Evolutionary conservation across 305 asterid species (phyloP), one percentile per base, ranked within the genome.

Genomic region (Rubia peregrina): DNA sequence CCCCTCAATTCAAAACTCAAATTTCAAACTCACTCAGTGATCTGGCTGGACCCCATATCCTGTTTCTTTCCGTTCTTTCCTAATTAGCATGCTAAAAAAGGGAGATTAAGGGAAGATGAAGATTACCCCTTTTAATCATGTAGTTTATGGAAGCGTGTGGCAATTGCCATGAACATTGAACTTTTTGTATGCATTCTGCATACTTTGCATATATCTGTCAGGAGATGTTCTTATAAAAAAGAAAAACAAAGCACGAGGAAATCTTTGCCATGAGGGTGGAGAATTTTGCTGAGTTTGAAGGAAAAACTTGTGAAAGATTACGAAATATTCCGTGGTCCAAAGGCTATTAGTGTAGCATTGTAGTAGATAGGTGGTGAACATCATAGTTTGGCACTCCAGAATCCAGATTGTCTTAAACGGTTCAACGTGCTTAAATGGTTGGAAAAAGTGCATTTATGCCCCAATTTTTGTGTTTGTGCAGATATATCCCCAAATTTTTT

Each of bases 291-390:
- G 14, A 49, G 59, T 26, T 51, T 4, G 36, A 53, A 68, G 64
- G 38, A 36, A 51, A 51, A 49, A 51, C 24, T 7, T 36, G 36
- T 49, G 49, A 56, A 41, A 4, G 12, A 7, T 14, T 13, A 17
- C 9, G 30, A 61, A 41, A 55, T 22, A 61, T 16, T 30, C 14
- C 61, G 85, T 87, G 89, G 89, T 87, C 89, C 89, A 83, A 65
- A 67, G 71, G 36, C 85, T 82, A 86, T 22, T n/a, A 42, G 22
- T 33, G 38, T 33, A 33, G 38, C 38, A 2, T 17, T 51, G 59
- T 56, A 51, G 61, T 86, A 81, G 86, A 63, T 56, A 75, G 72
- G 84, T 75, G 85, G 75, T 56, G 65, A 63, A 74, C 80, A 81
- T 80, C 84, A 84, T 33, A 16, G 78, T 77, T 65, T 73, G 68